Evolutionary conservation across 805 yeast species (phyloP).

Genomic region (Torulaspora quercuum): DNA sequence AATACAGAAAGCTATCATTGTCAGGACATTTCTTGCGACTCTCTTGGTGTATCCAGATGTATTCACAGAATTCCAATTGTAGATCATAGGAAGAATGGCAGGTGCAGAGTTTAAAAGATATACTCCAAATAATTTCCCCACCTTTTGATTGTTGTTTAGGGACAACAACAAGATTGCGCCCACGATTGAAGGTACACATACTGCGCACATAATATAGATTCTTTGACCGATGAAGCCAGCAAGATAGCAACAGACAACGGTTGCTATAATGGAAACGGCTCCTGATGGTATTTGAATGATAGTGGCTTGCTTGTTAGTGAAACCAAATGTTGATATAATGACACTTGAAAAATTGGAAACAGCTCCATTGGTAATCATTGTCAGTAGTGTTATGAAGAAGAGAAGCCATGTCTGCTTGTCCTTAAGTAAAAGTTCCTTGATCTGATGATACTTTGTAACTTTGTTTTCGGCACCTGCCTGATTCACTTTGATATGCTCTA

Average conservation of each 20-base stretch:
- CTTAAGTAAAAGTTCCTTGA: conserved; percentile 42
- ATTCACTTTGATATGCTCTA: conserved; percentile 43
- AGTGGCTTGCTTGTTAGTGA: conserved; percentile 41
- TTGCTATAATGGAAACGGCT: conserved; percentile 32
- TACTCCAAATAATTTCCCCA: conserved; percentile 10
- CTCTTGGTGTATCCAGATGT: conserved; percentile 46
- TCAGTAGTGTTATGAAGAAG: conserved; percentile 42
- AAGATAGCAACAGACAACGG: conserved; percentile 2
- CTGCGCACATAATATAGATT: conserved; percentile 5
- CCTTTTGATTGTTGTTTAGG: conserved; percentile 2
- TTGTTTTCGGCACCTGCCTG: conserved; percentile 50
- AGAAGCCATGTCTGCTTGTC: conserved; percentile 52
- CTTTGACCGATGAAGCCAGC: conserved; percentile 9
- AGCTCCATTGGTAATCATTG: conserved; percentile 53
- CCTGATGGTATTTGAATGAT: conserved; percentile 48
- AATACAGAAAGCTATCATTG: conserved; percentile 44
- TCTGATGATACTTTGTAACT: conserved; percentile 41
- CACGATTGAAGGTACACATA: conserved; percentile 7
- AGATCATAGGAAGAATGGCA: conserved; percentile 13
- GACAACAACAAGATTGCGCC: conserved; percentile 2
- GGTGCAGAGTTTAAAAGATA: conserved; percentile 11
- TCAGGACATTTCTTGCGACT: conserved; percentile 43
- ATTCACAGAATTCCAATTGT: conserved; percentile 13
- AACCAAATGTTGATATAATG: conserved; percentile 48
- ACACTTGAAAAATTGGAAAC: conserved; percentile 35